Evolutionary conservation across 306 rosid genomes (phyloP), one percentile per base, ranked within the genome.

Genomic region (Cicer pinnatifidum): DNA sequence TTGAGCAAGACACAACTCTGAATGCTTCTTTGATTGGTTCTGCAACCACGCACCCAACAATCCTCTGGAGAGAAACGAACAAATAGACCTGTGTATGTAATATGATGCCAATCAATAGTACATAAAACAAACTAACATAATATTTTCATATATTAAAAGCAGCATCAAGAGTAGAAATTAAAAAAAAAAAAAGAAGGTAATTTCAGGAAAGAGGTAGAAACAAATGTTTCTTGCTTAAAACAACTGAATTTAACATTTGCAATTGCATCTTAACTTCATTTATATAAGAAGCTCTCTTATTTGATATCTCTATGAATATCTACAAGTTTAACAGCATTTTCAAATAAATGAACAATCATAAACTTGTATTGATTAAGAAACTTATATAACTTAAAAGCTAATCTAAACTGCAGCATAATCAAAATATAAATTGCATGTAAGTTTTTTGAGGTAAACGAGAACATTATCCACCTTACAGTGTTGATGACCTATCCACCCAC

Each of bases 11-110:
- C 37, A 85, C 33, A 16, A 89, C 82, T 73, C 78, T 85, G 83
- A 89, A 86, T 63, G 97, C 98, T 72, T 90, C 78, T 58, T 79
- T 65, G 66, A 89, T 90, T 58, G 92, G 92, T 61, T 93, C 93
- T 0, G 84, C 96, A 75, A 90, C 83, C 35, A 86, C 67, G 63
- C 97, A 90, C 6, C 93, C 91, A 41, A 78, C 82, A 72, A 93
- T 71, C 81, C 88, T 85, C 35, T 78, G 87, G 3, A 72, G 84
- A 50, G 83, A 85, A 76, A 90, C 84, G 44, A 86, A 93, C 65
- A 93, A 76, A 81, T 86, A 90, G n/a, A 84, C 89, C 89, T 92
- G 88, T 60, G 78, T 67, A 53, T 33, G 10, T 5, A 47, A 41
- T 13, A 50, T 10, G 6, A 39, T 41, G 9, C 7, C 15, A 62